Conservation (phyloP, 2,329 filamentous ascomycete genomes). For the Juglanconis oblonga region DNA sequence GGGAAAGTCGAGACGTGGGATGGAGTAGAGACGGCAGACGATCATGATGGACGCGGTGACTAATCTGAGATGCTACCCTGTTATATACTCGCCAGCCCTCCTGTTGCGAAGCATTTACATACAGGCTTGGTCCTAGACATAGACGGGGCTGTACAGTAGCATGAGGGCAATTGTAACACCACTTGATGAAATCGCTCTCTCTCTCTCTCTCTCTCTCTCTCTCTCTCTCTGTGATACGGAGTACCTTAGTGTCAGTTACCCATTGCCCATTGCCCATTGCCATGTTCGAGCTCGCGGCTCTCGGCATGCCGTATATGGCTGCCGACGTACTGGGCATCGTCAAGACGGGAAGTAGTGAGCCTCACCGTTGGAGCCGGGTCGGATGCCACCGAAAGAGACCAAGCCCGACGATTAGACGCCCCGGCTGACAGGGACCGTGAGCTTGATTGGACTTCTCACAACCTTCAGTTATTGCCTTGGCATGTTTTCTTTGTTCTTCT, state of each 20-base stretch:
- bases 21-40: not conserved
- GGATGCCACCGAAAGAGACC: not conserved
- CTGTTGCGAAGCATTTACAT: not conserved
- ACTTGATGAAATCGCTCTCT: not conserved
- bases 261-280: no score
- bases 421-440: not conserved
- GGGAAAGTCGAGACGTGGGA: not conserved
- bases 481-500: no score
- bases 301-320: not conserved
- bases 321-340: not conserved
- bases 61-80: not conserved
- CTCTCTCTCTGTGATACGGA: not conserved
- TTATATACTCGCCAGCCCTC: constrained; percentile 6
- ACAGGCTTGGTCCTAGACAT: not conserved
- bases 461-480: not conserved
- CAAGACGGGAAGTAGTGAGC: not conserved
- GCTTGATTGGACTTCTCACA: not conserved
- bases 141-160: not conserved
- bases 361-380: not conserved
- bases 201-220: not conserved
- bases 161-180: constrained; percentile 13
- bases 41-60: not conserved
- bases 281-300: not conserved
- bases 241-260: no score
- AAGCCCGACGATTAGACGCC: not conserved